Conservation (phyloP, 169 alveolate genomes). For the Plasmodium sp. region DNA sequence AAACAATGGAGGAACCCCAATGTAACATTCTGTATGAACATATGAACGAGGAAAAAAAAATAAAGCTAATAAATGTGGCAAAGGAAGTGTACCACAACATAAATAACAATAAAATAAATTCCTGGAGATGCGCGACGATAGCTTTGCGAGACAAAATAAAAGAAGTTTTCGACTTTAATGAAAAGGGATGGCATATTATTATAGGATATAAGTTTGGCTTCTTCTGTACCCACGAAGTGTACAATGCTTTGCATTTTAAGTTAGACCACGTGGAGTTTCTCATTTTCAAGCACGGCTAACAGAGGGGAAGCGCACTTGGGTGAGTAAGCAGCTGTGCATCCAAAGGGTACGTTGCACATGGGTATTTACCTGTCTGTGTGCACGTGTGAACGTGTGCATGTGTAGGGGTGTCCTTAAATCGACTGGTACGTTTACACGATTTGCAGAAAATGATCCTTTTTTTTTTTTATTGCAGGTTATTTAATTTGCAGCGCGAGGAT, state of each 20-base stretch:
- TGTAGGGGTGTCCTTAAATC: not conserved
- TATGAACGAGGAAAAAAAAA: constrained; percentile 62
- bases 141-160: constrained; percentile 71
- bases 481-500: not conserved
- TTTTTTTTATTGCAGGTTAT: not conserved
- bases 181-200: constrained; percentile 74
- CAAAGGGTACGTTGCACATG: not conserved
- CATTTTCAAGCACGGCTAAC: constrained; percentile 66
- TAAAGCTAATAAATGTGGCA: constrained; percentile 48
- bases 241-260: constrained; percentile 71
- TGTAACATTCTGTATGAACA: constrained; percentile 74
- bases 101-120: constrained; percentile 71
- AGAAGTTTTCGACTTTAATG: constrained; percentile 59
- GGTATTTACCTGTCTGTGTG: not conserved
- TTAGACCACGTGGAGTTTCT: constrained; percentile 66
- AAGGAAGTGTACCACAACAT: constrained; percentile 56
- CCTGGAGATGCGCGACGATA: constrained; percentile 72
- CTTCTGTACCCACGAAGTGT: constrained; percentile 72
- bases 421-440: not conserved
- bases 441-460: not conserved
- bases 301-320: not conserved
- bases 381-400: not conserved
- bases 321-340: not conserved
- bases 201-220: constrained; percentile 66
- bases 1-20: constrained; percentile 66